These are phyloP conservation scores for Stenogyne calaminthoides DNA, from an alignment of 305 asterid genomes.

Conservation along the genomic window DNA sequence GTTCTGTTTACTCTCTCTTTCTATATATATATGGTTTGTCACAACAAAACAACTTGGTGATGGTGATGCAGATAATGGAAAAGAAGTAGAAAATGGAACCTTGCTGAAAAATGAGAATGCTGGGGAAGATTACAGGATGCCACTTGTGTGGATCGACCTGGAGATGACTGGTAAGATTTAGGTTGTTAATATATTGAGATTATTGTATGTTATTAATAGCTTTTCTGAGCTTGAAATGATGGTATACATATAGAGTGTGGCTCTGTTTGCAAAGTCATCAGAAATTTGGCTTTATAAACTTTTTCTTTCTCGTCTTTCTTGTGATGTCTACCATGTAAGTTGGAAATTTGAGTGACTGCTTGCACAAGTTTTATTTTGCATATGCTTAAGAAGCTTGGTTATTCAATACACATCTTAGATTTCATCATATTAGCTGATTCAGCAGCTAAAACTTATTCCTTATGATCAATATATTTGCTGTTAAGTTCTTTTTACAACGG, in stretches of 20 bases:
- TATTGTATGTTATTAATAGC: not conserved
- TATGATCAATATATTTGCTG: constrained; percentile 11
- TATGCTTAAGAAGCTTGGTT: constrained; percentile 13
- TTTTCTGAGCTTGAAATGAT: constrained; percentile 11
- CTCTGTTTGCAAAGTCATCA: constrained; percentile 10
- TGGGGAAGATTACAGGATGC: constrained; percentile 56
- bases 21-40: not conserved
- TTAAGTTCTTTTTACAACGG: constrained; percentile 16
- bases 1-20: too few relatives aligned
- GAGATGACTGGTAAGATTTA: constrained; percentile 85
- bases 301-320: constrained; percentile 1
- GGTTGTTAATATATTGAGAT: not conserved
- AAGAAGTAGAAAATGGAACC: constrained; percentile 29
- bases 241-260: constrained; percentile 1
- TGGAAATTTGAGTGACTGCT: constrained; percentile 4
- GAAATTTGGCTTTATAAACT: not conserved
- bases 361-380: not conserved
- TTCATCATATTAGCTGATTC: constrained; percentile 15
- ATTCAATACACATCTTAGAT: constrained; percentile 16
- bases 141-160: constrained; percentile 97
- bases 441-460: constrained; percentile 4
- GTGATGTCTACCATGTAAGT: not conserved
- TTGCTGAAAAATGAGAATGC: constrained; percentile 34
- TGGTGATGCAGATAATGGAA: constrained; percentile 37
- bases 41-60: constrained; percentile 12